A percentile compares a stretch with the other conserved stretches of the same genome.
Evolutionary conservation across 805 yeast genomes (phyloP).

Genomic region (Suhomyces emberorum): DNA sequence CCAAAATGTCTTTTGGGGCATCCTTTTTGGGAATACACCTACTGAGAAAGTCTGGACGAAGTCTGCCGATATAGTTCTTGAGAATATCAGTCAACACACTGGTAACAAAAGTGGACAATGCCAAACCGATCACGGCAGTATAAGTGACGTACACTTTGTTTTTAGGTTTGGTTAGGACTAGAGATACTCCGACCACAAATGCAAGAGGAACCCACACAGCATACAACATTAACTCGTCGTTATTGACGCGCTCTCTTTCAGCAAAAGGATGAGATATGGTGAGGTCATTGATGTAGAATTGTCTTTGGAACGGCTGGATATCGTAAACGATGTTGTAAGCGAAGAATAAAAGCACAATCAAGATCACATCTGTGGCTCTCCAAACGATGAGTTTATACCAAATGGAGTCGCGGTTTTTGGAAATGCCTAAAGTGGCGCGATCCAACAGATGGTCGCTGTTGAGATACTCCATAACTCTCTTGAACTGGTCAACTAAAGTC

Average conservation of each 20-base stretch:
- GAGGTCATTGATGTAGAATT: constrained; percentile 70
- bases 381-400: constrained; percentile 17
- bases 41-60: constrained; percentile 87
- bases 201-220: constrained; percentile 50
- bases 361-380: constrained; percentile 22
- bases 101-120: constrained; percentile 56
- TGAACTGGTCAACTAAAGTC: not conserved
- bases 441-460: constrained; percentile 11
- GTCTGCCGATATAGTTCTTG: constrained; percentile 85
- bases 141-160: constrained; percentile 50
- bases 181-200: constrained; percentile 33
- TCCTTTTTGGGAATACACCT: constrained; percentile 69
- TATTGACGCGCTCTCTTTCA: constrained; percentile 66
- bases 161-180: constrained; percentile 45
- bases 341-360: constrained; percentile 20
- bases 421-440: constrained; percentile 27
- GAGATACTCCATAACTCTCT: constrained; percentile 1
- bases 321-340: constrained; percentile 20
- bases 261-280: constrained; percentile 82
- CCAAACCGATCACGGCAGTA: constrained; percentile 64
- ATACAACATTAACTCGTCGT: constrained; percentile 49
- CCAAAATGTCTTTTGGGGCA: constrained; percentile 53
- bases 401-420: not conserved
- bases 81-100: constrained; percentile 66
- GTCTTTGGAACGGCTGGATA: constrained; percentile 67